Base-by-base conservation (phyloP, 148 eudicot genomes). In the Chenopodium formosanum region DNA sequence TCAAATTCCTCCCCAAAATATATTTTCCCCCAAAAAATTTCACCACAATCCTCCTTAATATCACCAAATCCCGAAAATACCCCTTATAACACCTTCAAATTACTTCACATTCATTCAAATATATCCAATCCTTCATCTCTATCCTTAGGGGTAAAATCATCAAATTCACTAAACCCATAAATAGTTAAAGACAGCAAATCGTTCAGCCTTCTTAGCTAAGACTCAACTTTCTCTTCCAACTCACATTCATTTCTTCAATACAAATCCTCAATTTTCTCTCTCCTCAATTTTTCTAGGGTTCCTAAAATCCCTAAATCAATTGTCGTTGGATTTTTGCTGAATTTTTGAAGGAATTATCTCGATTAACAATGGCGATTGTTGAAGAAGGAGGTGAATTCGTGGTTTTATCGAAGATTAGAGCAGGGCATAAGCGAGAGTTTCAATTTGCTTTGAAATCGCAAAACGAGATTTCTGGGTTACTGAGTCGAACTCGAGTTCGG, bases 371-470 rank as follows among this genome's bases (percentile, higher is more conserved):
- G 92, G 89, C 85, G 63, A 85, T 83, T 65, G 53, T 29, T 44
- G 86, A 83, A 1, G 79, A 72, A 31, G 89, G 84, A 3, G 17
- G 83, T 17, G 89, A 83, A 9, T 85, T 78, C 64, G 89, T 85
- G 83, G 83, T 88, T 17, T 66, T 88, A 22, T 88, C 94, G 25
- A 82, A 84, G 64, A 85, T 88, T 5, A 76, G 90, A 63, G 19
- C 72, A 19, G 88, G 90, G 19, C 84, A 53, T 20, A 86, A 86
- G 78, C 75, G 90, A 0, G 90, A 88, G 62, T 88, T 80, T 52
- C 82, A 52, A 80, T 94, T 84, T 74, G 93, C 92, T 8, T 75
- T 90, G 82, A 85, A 86, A 78, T 84, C 96, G 4, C 97, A 90
- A 70, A 83, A 86, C 23, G 91, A 91, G 64, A 77, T 82, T 56